Base-by-base conservation (phyloP, 768 basidiomycete genomes). In the Megacollybia marginata region DNA sequence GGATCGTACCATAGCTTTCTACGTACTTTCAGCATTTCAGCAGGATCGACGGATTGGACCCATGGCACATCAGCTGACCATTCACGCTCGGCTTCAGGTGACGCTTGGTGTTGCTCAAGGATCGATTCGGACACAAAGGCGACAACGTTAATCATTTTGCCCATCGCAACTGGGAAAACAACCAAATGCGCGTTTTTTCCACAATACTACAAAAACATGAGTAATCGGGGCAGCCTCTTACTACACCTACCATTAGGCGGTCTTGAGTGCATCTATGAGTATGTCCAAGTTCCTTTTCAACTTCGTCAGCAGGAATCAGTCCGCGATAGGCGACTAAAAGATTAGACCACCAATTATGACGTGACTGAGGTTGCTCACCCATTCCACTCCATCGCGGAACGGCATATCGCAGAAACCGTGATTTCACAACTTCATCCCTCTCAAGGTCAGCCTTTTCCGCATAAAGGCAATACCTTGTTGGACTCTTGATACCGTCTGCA, bases 131-230 rank as follows among this genome's bases (percentile, higher is more conserved):
- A 70, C 2, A 65, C 59, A 53, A 75, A 68, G 0, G 71, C 67
- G 32, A 76, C 73, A 15, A 76, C 66, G 52, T 78, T 76, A 28
- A 73, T 66, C 9, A 74, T 57, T 18, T 63, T 67, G 1, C 72
- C 70, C 50, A 63, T 62, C 1, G 73, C 71, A 40, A 76, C 73
- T 2, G 70, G 67, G 55, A 75, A 76, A 53, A 70, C 69, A 31
- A 78, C 74, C 33, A 76, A 65, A 50, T 76, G 74, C 65, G 73
- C 75, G 62, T 61, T 62, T 59, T 69, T 69, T 1, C 75, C 75
- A 49, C 73, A 75, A 56, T 75, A 76, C 75, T 76, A 46, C 33
- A 42, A 20, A 43, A 8, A 19, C 16, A 16, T 36, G 10, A 36
- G 35, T 16, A 36, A 36, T 36, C 10, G 35, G 18, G 18, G 8